Base-by-base conservation (phyloP, 2,329 filamentous ascomycete species). In the Exophiala bonariae region DNA sequence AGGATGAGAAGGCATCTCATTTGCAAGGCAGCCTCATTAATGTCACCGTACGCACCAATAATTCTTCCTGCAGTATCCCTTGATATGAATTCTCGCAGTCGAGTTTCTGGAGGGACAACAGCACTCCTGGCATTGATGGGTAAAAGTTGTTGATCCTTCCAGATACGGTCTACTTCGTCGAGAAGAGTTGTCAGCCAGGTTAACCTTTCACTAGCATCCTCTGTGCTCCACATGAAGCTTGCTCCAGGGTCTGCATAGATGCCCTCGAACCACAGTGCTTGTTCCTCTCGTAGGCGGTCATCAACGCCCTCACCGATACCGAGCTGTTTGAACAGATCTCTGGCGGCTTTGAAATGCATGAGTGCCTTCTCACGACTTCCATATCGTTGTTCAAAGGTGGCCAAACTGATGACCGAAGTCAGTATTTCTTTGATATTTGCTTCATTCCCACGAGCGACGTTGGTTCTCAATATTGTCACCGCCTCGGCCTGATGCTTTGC, bases 261-360 rank as follows among this genome's bases (percentile, higher is more conserved):
- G 4, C 49, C 49, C 18, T 52, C 49, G 36, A 52, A 52, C 49
- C 49, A 52, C 10, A 52, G 37, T 2, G 49, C 49, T 32, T 52
- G 49, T 43, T 52, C 49, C 41, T 52, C 49, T 20, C 49, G 32
- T 13, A 52, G 36, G 9, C 49, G 49, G 18, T 48, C 49, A 16
- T 44, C 28, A 7, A 52, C 20, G 6, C 49, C 44, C 3, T 22
- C 39, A 19, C 40, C 38, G 19, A 52, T 33, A 9, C 44, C 49
- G 18, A 48, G 42, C 35, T 44, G 49, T 30, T 33, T 47, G 16
- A 52, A 35, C 17, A 52, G 47, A 7, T 47, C 44, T 30, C 44
- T 32, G 0, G 39, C 49, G 10, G 44, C 45, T 23, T 40, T 41
- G 32, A 52, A 52, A 38, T 52, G 49, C 19, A 52, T 18, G 17